phyloP scores from a whole-genome alignment of 2,329 filamentous ascomycete genomes.

The Colletotrichum acutatum region DNA sequence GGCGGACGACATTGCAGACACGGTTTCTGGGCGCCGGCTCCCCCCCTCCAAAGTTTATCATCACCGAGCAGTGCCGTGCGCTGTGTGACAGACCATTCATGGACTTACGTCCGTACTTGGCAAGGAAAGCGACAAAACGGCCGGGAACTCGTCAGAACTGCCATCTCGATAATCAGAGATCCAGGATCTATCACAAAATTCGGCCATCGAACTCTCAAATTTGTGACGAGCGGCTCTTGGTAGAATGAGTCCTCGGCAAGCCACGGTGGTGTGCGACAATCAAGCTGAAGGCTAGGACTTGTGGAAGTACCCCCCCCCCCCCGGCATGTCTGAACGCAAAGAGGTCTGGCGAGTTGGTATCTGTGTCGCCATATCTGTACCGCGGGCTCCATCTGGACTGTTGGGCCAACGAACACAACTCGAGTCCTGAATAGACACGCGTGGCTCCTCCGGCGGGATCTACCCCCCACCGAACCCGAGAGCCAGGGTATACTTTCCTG shows the following conservation, averaged over 20 bases:
- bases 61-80: not conserved
- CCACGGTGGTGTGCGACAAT: not conserved
- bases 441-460: not conserved
- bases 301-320: not conserved
- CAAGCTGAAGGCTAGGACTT: not conserved
- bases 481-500: not conserved
- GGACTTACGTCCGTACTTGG: slow-evolving; percentile 3
- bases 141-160: not conserved
- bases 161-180: slow-evolving; percentile 27
- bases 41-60: not conserved
- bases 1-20: slow-evolving; percentile 5
- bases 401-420: not conserved
- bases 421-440: not conserved
- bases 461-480: not conserved
- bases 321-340: not conserved
- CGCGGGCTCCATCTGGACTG: not conserved
- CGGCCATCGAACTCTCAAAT: slow-evolving; percentile 10
- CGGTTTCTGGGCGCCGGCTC: not conserved
- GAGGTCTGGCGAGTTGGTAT: not conserved
- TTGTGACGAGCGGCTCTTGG: slow-evolving; percentile 1
- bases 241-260: not conserved
- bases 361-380: not conserved
- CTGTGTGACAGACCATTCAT: not conserved
- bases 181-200: slow-evolving; percentile 20
- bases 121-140: not conserved